phyloP scores from a whole-genome alignment of 768 basidiomycete species.

The Fibroporia radiculosa region DNA sequence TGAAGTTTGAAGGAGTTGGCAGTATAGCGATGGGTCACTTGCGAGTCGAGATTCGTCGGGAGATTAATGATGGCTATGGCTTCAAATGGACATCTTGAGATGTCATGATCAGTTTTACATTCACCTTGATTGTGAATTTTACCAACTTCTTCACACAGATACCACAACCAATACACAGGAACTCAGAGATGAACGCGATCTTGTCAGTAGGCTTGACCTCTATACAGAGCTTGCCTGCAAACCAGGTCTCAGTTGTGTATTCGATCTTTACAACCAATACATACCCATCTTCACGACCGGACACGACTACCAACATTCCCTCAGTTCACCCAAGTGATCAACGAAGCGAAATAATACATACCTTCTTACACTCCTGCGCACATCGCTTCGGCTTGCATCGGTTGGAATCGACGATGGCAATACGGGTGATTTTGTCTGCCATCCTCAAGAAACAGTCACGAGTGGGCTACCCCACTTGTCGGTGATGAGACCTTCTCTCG shows the following conservation, averaged over 20 bases:
- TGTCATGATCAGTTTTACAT: not conserved
- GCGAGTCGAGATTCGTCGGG: conserved; percentile 90
- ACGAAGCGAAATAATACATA: conserved; percentile 19
- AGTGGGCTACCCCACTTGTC: too few relatives aligned
- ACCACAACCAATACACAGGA: conserved; percentile 98
- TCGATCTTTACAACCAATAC: conserved; percentile 11
- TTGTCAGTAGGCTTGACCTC: conserved; percentile 95
- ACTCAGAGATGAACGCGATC: conserved; percentile 98
- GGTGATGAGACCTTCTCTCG: too few relatives aligned
- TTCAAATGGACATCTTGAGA: conserved; percentile 89
- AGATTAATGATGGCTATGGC: conserved; percentile 99
- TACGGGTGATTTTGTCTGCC: conserved; percentile 90
- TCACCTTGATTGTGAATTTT: not conserved
- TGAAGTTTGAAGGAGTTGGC: conserved; percentile 99
- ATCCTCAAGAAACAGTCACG: too few relatives aligned
- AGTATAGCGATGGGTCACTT: conserved; percentile 97
- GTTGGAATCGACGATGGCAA: conserved; percentile 90
- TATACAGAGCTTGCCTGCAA: conserved; percentile 89
- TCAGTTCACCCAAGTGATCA: conserved; percentile 7
- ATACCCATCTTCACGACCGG: conserved; percentile 96
- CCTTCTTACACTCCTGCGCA: conserved; percentile 98
- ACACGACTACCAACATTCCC: conserved; percentile 58
- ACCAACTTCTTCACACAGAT: conserved; percentile 98
- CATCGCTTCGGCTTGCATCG: conserved; percentile 95
- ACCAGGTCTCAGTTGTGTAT: not conserved